Evolutionary conservation across 768 basidiomycete genomes (phyloP).

Genomic region (Xerocomus spinulosus): DNA sequence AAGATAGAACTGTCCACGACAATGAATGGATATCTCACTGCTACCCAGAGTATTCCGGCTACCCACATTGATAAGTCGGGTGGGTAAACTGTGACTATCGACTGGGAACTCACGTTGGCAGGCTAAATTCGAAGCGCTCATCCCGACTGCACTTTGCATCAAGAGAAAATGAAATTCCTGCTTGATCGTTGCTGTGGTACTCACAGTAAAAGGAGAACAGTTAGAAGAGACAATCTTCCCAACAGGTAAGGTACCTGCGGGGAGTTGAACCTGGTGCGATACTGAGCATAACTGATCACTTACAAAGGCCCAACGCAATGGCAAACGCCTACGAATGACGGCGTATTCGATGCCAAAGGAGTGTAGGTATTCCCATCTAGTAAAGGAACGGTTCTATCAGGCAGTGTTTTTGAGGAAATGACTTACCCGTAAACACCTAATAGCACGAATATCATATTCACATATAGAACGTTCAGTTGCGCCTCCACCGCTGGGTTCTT

Average conservation of each 20-base stretch:
- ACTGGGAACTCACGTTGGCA: slow-evolving; percentile 8
- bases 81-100: not conserved
- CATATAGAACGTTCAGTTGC: not conserved
- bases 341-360: slow-evolving; percentile 17
- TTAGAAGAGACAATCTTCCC: slow-evolving; percentile 5
- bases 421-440: slow-evolving; percentile 19
- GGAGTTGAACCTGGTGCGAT: not conserved
- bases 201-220: slow-evolving; percentile 1
- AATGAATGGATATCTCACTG: not conserved
- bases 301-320: slow-evolving; percentile 25
- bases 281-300: slow-evolving; percentile 1
- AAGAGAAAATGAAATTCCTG: not conserved
- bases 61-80: not conserved
- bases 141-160: slow-evolving; percentile 2
- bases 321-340: slow-evolving; percentile 13
- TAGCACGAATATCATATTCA: slow-evolving; percentile 5
- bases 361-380: slow-evolving; percentile 24
- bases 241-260: slow-evolving; percentile 15
- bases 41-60: not conserved
- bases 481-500: slow-evolving; percentile 7
- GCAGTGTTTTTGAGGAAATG: not conserved
- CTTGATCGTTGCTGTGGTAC: not conserved
- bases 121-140: not conserved
- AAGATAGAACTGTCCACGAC: not conserved
- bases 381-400: not conserved